Base-by-base conservation (phyloP, 2,329 filamentous ascomycete species). In the Chaetomiaceae sp. region DNA sequence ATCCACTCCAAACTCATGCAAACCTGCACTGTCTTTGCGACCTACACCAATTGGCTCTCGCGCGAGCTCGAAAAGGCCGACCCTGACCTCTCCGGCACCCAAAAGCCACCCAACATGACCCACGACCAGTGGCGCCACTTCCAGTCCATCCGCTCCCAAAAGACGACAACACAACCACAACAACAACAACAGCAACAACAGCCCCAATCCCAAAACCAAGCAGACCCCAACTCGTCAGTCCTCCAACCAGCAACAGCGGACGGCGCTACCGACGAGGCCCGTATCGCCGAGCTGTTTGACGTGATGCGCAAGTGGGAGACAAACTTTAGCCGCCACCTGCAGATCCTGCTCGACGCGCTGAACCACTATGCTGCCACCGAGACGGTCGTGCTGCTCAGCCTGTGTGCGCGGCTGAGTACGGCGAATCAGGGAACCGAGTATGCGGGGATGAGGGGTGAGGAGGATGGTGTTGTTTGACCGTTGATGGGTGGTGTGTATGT, bases 321-420 rank as follows among this genome's bases (percentile, higher is more conserved):
- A 59, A 95, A 96, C 66, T 99, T 99, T 67, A 88, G 87, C 53
- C 77, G 90, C 42, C 92, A 97, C 71, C 72, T 99, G 63, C 91
- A 95, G 73, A 96, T 97, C 61, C 71, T 99, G 63, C 82, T 97
- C 33, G 94, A 97, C 67, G 92, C 90, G 56, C 77, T 99, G 58
- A 97, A 99, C 64, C 96, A 97, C 70, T 95, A 96, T 63, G 94
- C 94, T 2, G 94, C 94, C 0, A 97, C 94, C 0, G 94, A 99
- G 74, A 97, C 94, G 34, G 92, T 96, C 3, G 94, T 96, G 16
- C 78, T 99, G 59, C 73, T 97, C 57, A 92, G 91, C 60, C 75
- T 99, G 14, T 95, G 90, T 66, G 90, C 90, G 11, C 74, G 90
- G 56, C 67, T 95, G 64, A 91, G 87, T 64, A 89, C 87, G 54